Base-by-base conservation (phyloP, 2,329 filamentous ascomycete species). In the Hirsutella minnesotensis region DNA sequence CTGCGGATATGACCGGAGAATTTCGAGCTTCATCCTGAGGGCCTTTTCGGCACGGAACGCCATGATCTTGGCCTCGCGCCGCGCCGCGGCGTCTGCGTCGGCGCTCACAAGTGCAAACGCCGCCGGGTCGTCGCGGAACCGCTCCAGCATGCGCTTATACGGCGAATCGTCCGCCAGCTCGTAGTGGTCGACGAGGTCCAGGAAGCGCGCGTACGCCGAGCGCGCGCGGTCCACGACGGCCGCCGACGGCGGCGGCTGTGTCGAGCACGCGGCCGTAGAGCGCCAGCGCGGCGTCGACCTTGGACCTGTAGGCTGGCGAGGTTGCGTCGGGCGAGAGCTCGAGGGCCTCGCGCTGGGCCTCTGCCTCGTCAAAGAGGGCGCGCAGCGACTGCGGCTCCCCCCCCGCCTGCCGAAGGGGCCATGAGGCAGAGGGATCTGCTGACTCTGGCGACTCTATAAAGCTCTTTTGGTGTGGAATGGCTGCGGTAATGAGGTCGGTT, bases 11-110 rank as follows among this genome's bases (percentile, higher is more conserved):
- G 7, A 15, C n/a, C 16, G 15, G 67, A 72, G 61, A 31, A 57
- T 59, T 61, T 87, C 85, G n/a, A 96, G 70, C 60, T 83, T 89
- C 50, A 79, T 73, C 62, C 86, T 88, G 46, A 98, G 64, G 48
- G 83, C 79, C 60, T 92, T 95, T 61, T 96, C 92, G 41, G 85
- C 77, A 53, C 78, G 81, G 64, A 88, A 95, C 47, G 84, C 79
- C 37, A 79, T 75, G 51, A 98, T 94, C 65, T 96, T 98, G 38
- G 80, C 78, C 44, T 89, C 81, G 51, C 92, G 75, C 47, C 83
- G 75, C 24, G 79, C 75, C 18, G 81, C 75, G 4, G 86, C 76
- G 53, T 76, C 72, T 9, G 56, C 56, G 30, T 52, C 53, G 31
- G 73, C 73, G 16, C 79, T 74, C 16, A 83, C 78, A 3, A 85